Conservation (phyloP, 2,329 filamentous ascomycete genomes). For the Nigrograna mackinnonii region DNA sequence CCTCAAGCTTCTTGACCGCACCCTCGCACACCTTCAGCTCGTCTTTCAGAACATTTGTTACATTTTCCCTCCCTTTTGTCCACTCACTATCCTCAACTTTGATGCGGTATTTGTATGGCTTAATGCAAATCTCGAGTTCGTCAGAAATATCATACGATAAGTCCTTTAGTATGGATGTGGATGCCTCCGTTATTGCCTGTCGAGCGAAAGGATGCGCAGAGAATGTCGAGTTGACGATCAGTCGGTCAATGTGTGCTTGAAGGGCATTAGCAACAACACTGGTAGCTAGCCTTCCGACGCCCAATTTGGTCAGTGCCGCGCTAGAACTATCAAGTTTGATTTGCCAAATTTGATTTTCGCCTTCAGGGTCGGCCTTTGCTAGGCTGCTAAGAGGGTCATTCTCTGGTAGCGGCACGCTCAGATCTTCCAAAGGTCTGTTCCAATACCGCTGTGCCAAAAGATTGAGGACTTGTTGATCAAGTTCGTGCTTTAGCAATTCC, state of each 20-base stretch:
- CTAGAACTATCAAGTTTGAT: constrained; percentile 91
- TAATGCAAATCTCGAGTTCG: constrained; percentile 98
- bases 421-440: constrained; percentile 91
- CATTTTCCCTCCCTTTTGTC: constrained; percentile 81
- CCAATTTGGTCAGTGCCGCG: constrained; percentile 88
- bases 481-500: constrained; percentile 84
- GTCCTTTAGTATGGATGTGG: constrained; percentile 87
- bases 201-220: constrained; percentile 88
- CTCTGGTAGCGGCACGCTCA: constrained; percentile 69
- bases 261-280: constrained; percentile 89
- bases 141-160: constrained; percentile 96
- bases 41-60: constrained; percentile 77
- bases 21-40: constrained; percentile 84
- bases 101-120: constrained; percentile 97
- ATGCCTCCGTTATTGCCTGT: constrained; percentile 89
- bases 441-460: constrained; percentile 92
- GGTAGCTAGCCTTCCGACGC: constrained; percentile 89
- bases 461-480: constrained; percentile 94
- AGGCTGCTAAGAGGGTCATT: constrained; percentile 75
- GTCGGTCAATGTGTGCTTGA: constrained; percentile 77
- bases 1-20: constrained; percentile 76
- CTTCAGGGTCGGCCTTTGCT: constrained; percentile 74
- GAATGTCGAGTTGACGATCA: constrained; percentile 83
- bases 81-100: constrained; percentile 92
- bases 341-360: constrained; percentile 85